Conservation (phyloP, 2,329 filamentous ascomycete genomes). For the Fusarium albosuccineum region DNA sequence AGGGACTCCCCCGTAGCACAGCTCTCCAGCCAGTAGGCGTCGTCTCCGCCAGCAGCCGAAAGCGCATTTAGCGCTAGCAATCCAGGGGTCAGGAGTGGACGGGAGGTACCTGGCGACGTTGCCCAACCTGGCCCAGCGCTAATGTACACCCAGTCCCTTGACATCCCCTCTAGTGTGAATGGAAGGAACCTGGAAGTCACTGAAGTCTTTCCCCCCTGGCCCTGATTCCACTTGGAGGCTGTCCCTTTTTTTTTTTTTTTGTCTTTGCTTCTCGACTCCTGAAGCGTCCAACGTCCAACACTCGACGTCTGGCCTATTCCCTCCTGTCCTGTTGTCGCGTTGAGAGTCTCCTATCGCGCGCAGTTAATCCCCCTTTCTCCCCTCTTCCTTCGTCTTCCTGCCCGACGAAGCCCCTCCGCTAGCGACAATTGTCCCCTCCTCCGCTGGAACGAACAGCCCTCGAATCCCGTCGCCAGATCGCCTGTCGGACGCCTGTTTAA, state of each 20-base stretch:
- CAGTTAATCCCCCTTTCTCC: constrained; percentile 18
- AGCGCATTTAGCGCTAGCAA: constrained; percentile 21
- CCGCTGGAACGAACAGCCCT: constrained; percentile 43
- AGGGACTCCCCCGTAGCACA: constrained; percentile 20
- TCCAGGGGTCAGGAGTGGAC: constrained; percentile 39
- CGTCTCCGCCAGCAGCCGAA: constrained; percentile 20
- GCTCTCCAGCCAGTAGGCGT: constrained; percentile 36
- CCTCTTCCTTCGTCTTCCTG: constrained; percentile 20
- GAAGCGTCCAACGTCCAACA: constrained; percentile 29
- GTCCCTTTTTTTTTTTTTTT: constrained; percentile 37
- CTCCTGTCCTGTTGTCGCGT: constrained; percentile 20
- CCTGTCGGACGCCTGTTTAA: constrained; percentile 46
- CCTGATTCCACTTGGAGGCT: constrained; percentile 33
- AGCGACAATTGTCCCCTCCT: constrained; percentile 31
- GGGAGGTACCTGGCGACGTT: constrained; percentile 39
- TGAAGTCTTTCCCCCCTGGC: constrained; percentile 27
- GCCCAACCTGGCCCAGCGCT: constrained; percentile 31
- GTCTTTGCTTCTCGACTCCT: constrained; percentile 32
- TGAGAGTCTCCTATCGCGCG: constrained; percentile 14
- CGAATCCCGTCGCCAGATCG: constrained; percentile 37
- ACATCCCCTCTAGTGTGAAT: constrained; percentile 36
- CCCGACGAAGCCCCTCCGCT: constrained; percentile 31
- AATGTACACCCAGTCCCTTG: constrained; percentile 38
- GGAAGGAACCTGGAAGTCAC: constrained; percentile 33
- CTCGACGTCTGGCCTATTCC: constrained; percentile 20